These are phyloP conservation scores for Calonectria henricotiae DNA, from an alignment of 2,329 filamentous ascomycete species.

Conservation along the genomic window DNA sequence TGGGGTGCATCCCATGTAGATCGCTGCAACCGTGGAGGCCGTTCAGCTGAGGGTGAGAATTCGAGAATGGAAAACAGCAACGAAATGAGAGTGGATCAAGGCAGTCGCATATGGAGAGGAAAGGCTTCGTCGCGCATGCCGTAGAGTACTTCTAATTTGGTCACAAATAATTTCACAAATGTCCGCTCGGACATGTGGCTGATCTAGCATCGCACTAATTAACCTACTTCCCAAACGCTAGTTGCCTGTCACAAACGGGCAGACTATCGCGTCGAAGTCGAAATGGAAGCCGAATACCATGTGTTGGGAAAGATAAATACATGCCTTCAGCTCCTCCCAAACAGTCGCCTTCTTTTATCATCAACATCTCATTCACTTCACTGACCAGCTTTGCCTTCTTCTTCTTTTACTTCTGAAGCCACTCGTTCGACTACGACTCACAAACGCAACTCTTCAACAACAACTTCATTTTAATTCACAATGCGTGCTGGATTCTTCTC, in stretches of 20 bases:
- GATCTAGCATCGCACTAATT: not conserved
- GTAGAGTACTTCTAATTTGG: not conserved
- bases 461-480: conserved; percentile 28
- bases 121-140: not conserved
- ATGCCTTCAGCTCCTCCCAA: not conserved
- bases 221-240: conserved; percentile 9
- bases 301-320: conserved; percentile 7
- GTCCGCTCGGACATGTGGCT: conserved; percentile 15
- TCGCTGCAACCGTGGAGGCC: not conserved
- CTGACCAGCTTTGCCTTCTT: not conserved
- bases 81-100: conserved; percentile 4
- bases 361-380: conserved; percentile 11
- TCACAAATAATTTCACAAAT: not conserved
- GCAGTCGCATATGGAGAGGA: not conserved
- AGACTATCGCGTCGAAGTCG: not conserved
- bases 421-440: not conserved
- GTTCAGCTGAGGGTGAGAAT: not conserved
- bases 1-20: not conserved
- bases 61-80: not conserved
- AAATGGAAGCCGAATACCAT: not conserved
- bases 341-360: not conserved
- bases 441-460: conserved; percentile 2
- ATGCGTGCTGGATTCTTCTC: conserved; percentile 46
- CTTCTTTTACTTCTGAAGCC: not conserved
- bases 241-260: conserved; percentile 15